A percentile compares a stretch with the other conserved stretches of the same genome.
These are phyloP conservation scores for Clonostachys rosea DNA, from an alignment of 2,329 filamentous ascomycete genomes.

Conservation along the genomic window DNA sequence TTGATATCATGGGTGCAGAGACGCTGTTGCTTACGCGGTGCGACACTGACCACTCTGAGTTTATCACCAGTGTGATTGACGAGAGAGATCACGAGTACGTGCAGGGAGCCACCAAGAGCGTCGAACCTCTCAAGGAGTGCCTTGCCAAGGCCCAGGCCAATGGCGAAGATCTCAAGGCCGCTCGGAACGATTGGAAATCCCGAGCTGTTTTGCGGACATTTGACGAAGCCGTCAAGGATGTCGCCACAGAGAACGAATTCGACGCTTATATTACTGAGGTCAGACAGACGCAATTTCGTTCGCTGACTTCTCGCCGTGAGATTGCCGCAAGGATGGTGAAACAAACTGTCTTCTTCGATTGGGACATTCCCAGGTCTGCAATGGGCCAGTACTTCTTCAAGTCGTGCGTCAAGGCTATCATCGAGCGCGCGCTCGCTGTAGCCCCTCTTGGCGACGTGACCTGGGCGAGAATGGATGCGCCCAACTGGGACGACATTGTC, in stretches of 20 bases:
- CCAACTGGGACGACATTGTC: constrained; percentile 25
- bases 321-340: constrained; percentile 12
- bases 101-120: constrained; percentile 24
- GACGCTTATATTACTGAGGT: constrained; percentile 8
- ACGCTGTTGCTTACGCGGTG: constrained; percentile 29
- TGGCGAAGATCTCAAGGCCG: constrained; percentile 15
- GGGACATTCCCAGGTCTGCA: constrained; percentile 24
- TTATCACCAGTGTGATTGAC: constrained; percentile 28
- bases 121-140: constrained; percentile 6
- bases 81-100: constrained; percentile 30
- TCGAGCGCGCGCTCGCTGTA: constrained; percentile 22
- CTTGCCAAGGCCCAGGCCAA: constrained; percentile 9
- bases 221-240: constrained; percentile 24
- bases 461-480: constrained; percentile 25
- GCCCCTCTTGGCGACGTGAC: constrained; percentile 28
- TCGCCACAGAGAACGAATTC: constrained; percentile 16
- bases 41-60: constrained; percentile 28
- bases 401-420: constrained; percentile 18
- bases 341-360: constrained; percentile 20
- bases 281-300: too few species aligned
- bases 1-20: constrained; percentile 32
- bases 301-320: not conserved
- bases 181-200: constrained; percentile 22
- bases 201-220: constrained; percentile 21
- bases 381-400: constrained; percentile 27